A percentile compares a stretch with the other conserved stretches of the same genome.
Conservation (phyloP, 2,329 filamentous ascomycete species). For the Phialophora macrospora region DNA sequence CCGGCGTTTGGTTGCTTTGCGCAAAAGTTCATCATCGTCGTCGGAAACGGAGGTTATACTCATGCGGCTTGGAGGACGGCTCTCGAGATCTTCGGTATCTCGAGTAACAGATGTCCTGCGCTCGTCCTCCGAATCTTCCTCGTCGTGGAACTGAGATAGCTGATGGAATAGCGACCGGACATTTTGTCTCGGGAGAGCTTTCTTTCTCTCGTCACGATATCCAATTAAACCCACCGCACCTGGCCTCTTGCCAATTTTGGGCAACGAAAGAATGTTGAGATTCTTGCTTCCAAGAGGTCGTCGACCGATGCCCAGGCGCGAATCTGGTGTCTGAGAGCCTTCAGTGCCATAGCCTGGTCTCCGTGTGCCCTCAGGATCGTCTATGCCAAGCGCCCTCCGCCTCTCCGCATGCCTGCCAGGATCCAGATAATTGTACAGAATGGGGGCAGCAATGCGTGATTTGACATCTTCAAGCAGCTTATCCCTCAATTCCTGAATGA, state of each 20-base stretch:
- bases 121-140: conserved; percentile 90
- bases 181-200: conserved; percentile 65
- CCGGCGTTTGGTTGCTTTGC: conserved; percentile 37
- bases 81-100: conserved; percentile 86
- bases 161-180: conserved; percentile 79
- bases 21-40: conserved; percentile 54
- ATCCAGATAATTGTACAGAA: conserved; percentile 79
- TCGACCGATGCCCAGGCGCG: conserved; percentile 47
- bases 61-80: conserved; percentile 75
- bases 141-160: conserved; percentile 73
- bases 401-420: conserved; percentile 80
- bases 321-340: conserved; percentile 66
- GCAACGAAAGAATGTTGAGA: conserved; percentile 68
- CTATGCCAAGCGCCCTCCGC: conserved; percentile 76
- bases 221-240: conserved; percentile 63
- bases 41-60: conserved; percentile 60
- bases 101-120: conserved; percentile 67
- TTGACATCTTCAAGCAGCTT: conserved; percentile 89
- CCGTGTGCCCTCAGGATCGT: conserved; percentile 68
- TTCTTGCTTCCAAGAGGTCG: conserved; percentile 44
- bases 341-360: conserved; percentile 65
- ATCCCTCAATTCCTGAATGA: conserved; percentile 80
- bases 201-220: conserved; percentile 71
- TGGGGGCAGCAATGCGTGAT: conserved; percentile 79
- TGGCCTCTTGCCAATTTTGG: conserved; percentile 73